Evolutionary conservation across 352 stramenopile genomes (phyloP).

Genomic region (Phytophthora fragariaefolia): DNA sequence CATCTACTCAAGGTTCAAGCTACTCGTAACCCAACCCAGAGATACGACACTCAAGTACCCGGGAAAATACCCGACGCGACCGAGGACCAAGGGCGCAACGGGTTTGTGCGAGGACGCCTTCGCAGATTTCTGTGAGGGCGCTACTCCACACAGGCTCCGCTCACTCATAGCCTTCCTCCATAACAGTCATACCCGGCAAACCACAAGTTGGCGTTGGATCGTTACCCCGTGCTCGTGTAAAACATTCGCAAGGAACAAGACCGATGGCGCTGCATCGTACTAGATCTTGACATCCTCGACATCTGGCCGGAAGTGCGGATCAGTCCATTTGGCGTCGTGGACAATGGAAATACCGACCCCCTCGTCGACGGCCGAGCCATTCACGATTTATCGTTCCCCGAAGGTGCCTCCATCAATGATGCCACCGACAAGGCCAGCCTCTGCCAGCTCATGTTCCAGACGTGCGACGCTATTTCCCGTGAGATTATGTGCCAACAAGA

Average conservation of each 20-base stretch:
- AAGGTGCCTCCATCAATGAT: slow-evolving; percentile 18
- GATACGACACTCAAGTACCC: too few species aligned
- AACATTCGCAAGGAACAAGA: slow-evolving; percentile 27
- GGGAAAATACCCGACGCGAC: too few species aligned
- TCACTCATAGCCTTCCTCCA: too few species aligned
- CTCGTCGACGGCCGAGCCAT: slow-evolving; percentile 3
- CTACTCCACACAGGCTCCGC: too few species aligned
- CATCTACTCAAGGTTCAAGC: too few species aligned
- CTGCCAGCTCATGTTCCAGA: slow-evolving; percentile 4
- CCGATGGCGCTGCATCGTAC: slow-evolving; percentile 5
- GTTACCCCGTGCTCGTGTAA: slow-evolving; percentile 11
- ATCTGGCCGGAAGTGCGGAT: slow-evolving; percentile 17
- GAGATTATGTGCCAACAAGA: slow-evolving; percentile 1
- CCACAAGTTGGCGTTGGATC: background rate
- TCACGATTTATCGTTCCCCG: slow-evolving; percentile 26
- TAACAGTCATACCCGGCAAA: too few species aligned
- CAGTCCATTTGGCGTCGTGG: slow-evolving; percentile 31
- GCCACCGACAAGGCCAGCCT: background rate
- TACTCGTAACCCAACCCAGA: too few species aligned
- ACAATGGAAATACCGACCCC: slow-evolving; percentile 17
- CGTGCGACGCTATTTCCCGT: slow-evolving; percentile 5
- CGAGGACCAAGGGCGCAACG: too few species aligned
- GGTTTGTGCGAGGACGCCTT: too few species aligned
- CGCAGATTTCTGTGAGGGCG: too few species aligned
- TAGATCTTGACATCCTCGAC: slow-evolving; percentile 8